These are phyloP conservation scores for Metschnikowia dekortorum DNA, from an alignment of 805 yeast species.

Conservation along the genomic window DNA sequence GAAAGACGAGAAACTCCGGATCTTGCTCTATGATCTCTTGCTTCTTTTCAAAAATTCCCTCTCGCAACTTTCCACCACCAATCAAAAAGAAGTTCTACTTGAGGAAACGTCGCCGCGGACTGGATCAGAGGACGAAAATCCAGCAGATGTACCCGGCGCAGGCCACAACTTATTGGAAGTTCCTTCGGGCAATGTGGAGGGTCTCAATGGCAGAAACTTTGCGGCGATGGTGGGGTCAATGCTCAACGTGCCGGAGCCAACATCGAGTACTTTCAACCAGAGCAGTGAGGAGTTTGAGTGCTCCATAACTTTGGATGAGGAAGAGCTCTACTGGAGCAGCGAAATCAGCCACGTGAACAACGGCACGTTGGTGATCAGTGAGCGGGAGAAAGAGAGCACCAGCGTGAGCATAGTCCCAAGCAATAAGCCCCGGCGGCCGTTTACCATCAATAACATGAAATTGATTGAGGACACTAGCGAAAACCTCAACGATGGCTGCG, in stretches of 20 bases:
- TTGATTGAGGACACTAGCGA: conserved; percentile 34
- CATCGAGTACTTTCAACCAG: conserved; percentile 18
- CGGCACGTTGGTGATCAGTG: conserved; percentile 19
- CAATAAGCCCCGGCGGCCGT: conserved; percentile 13
- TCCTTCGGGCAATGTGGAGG: conserved; percentile 1
- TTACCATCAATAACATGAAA: conserved; percentile 33
- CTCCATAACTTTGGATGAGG: conserved; percentile 22
- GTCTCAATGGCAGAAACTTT: not conserved
- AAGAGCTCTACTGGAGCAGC: conserved; percentile 28
- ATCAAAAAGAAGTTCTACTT: conserved; percentile 9
- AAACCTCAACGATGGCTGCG: conserved; percentile 40
- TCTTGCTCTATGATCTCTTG: conserved; percentile 55
- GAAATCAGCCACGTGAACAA: conserved; percentile 32
- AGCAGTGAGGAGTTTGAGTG: conserved; percentile 10
- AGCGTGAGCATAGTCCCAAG: conserved; percentile 10
- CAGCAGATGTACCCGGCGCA: not conserved
- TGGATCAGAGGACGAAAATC: not conserved
- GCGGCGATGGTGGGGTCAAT: conserved; percentile 14
- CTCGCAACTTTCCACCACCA: conserved; percentile 13
- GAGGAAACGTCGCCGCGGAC: not conserved
- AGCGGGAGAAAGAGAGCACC: conserved; percentile 10
- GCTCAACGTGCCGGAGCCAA: conserved; percentile 30
- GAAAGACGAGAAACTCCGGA: conserved; percentile 45
- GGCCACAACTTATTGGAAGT: not conserved
- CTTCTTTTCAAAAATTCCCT: conserved; percentile 46